Evolutionary conservation across 495 filamentous ascomycete species (phyloP).

Genomic region (Aspergillus saccharolyticus): DNA sequence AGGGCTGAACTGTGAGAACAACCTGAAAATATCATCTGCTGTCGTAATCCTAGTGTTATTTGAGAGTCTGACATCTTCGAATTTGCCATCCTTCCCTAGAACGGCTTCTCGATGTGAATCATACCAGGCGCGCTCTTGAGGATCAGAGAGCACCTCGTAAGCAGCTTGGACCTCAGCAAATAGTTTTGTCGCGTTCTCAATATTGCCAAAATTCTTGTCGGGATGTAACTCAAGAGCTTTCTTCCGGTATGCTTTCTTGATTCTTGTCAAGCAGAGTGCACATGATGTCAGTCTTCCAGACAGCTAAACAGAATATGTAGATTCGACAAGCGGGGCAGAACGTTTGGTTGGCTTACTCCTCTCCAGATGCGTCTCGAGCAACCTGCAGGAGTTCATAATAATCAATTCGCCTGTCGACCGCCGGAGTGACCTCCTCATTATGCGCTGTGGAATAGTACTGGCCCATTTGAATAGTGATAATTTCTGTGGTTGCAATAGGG

Average conservation of each 20-base stretch:
- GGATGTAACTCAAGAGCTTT: constrained; percentile 94
- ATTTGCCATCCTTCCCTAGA: constrained; percentile 50
- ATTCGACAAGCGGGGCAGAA: too few species aligned
- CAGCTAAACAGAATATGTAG: neutral
- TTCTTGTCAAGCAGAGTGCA: constrained; percentile 43
- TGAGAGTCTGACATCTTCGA: constrained; percentile 48
- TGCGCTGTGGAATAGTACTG: constrained; percentile 64
- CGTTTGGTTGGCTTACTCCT: constrained; percentile 67
- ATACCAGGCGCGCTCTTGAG: constrained; percentile 96
- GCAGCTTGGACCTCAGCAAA: constrained; percentile 92
- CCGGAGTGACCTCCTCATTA: constrained; percentile 22
- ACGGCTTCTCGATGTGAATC: constrained; percentile 88
- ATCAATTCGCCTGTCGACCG: constrained; percentile 57
- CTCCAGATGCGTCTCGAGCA: constrained; percentile 64
- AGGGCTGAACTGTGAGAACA: constrained; percentile 72
- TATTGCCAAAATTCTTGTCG: constrained; percentile 87
- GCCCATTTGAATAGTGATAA: constrained; percentile 53
- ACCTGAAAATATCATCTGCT: constrained; percentile 63
- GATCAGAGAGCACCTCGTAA: constrained; percentile 91
- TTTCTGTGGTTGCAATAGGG: too few species aligned
- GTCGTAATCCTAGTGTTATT: constrained; percentile 67
- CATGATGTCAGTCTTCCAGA: neutral
- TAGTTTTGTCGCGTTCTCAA: constrained; percentile 70
- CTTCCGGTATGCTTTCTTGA: constrained; percentile 86
- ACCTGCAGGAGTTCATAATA: constrained; percentile 89